Evolutionary conservation across 2,329 filamentous ascomycete species (phyloP), one percentile per base, ranked within the genome.

Genomic region (Sclerotinia borealis): DNA sequence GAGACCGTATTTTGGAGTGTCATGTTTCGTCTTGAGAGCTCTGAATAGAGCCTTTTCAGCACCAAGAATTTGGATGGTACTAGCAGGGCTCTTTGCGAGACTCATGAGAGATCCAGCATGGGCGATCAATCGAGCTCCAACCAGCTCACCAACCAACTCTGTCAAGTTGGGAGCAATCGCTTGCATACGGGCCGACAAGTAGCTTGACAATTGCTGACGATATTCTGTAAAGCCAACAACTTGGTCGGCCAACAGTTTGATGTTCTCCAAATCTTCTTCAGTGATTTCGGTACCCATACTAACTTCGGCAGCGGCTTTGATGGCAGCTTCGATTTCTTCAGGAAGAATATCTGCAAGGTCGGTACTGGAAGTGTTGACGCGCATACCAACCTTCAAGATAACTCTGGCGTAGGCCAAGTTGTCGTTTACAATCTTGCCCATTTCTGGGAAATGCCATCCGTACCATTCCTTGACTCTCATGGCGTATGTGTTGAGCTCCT

Each of bases 381-480:
- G 89, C 84, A 96, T 91, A 71, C 95, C 95, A 81, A 96, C 91
- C 68, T 88, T 85, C 58, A 96, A 80, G 64, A 99, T 92, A 64
- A 99, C 88, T 70, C 88, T 89, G 65, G 93, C 88, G 76, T 96
- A 99, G 68, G 93, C 93, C 67, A 96, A 81, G 79, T 99, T 99
- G 83, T 99, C 95, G 77, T 96, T 96, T 71, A 97, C 84, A 74
- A 98, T 96, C 80, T 93, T 93, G 74, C 91, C 93, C 84, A 99
- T 87, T 81, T 99, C 95, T 47, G 95, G 95, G 82, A 98, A 99
- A 79, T 98, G 95, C 95, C 95, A 99, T 73, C 95, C 95, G 76
- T 99, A 99, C 95, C 95, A 99, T 79, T 99, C 95, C 86, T 98
- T 98, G 67, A 97, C 92, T 77, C 95, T 85, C 95, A 99, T 99